phyloP scores from a whole-genome alignment of 768 basidiomycete genomes.

The Strobilomyces confusus region DNA sequence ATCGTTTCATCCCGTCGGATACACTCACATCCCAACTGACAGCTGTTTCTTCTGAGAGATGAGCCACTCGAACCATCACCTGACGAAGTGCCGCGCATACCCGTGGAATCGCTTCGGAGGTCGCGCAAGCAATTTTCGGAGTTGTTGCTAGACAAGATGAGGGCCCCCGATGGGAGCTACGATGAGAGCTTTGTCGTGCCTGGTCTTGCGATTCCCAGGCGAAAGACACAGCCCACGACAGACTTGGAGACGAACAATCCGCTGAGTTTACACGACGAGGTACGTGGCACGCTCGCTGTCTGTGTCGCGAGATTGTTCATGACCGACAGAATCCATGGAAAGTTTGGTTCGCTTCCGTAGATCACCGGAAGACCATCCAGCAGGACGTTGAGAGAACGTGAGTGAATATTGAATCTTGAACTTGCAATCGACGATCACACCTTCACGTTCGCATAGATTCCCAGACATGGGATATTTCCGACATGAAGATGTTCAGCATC shows the following conservation, averaged over 20 bases:
- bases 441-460: conserved; percentile 53
- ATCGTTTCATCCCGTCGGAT: conserved; percentile 12
- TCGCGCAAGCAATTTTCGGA: conserved; percentile 55
- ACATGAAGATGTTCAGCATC: conserved; percentile 63
- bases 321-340: conserved; percentile 84
- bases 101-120: conserved; percentile 39
- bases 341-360: conserved; percentile 86
- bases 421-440: conserved; percentile 1
- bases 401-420: conserved; percentile 30
- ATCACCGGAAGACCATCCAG: conserved; percentile 81
- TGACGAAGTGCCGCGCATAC: conserved; percentile 34
- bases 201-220: conserved; percentile 39
- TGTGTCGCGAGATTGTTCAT: not conserved
- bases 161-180: conserved; percentile 83
- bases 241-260: conserved; percentile 77
- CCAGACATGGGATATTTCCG: conserved; percentile 96
- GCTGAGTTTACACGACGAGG: conserved; percentile 74
- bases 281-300: conserved; percentile 22
- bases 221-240: conserved; percentile 26
- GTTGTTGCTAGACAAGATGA: conserved; percentile 65
- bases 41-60: conserved; percentile 67
- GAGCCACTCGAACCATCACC: conserved; percentile 60
- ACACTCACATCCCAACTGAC: conserved; percentile 20
- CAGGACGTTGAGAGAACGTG: conserved; percentile 97
- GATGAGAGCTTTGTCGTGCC: conserved; percentile 62